Percentiles rank a stretch among this genome's conserved stretches.
Conservation (phyloP, 2,329 filamentous ascomycete species). For the Paradendryphiella salina region DNA sequence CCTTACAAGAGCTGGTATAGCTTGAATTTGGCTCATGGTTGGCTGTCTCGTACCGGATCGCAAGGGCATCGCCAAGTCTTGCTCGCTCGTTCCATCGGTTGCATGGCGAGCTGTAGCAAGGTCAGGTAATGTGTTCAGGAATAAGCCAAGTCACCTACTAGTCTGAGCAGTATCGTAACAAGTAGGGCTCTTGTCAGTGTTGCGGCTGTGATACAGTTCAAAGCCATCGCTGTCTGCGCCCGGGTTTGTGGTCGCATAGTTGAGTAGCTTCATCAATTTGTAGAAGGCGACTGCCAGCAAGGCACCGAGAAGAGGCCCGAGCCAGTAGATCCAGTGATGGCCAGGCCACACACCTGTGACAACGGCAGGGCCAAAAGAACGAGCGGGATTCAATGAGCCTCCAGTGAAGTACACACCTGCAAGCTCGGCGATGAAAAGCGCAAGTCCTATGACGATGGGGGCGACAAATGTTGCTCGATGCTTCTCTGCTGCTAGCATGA, state of each 20-base stretch:
- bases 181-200: background rate
- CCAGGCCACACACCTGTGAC: conserved; percentile 48
- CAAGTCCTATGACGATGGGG: conserved; percentile 50
- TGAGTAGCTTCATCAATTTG: conserved; percentile 53
- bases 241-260: conserved; percentile 57
- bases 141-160: background rate
- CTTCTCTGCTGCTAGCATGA: conserved; percentile 51
- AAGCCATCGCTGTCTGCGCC: conserved; percentile 53
- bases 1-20: conserved; percentile 9
- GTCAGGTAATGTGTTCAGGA: conserved; percentile 16
- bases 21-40: conserved; percentile 4
- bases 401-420: conserved; percentile 54
- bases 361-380: conserved; percentile 55
- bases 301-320: conserved; percentile 53
- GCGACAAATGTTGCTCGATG: conserved; percentile 48
- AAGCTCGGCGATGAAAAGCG: conserved; percentile 53
- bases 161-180: background rate
- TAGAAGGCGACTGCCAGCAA: conserved; percentile 55
- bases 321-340: conserved; percentile 59
- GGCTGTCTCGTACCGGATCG: conserved; percentile 14
- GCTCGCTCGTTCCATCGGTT: conserved; percentile 37
- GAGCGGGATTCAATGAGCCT: conserved; percentile 54
- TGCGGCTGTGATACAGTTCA: conserved; percentile 34
- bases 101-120: conserved; percentile 21
- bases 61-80: conserved; percentile 22